phyloP scores from a whole-genome alignment of 352 stramenopile species.

The Phytophthora cryptogea region DNA sequence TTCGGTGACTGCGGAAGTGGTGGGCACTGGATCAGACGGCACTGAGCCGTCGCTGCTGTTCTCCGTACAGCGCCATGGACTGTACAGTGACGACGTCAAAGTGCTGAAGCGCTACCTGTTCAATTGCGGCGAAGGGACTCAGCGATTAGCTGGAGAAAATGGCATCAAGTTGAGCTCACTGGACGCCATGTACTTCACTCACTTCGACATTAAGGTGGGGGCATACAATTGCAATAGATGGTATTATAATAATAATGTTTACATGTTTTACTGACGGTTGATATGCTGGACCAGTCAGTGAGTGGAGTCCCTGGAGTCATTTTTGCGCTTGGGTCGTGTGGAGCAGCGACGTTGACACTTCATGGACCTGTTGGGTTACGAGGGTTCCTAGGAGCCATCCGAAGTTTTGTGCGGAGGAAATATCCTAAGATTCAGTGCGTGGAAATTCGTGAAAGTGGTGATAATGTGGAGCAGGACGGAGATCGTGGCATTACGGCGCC shows the following conservation, averaged over 20 bases:
- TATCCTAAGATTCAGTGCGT: conserved; percentile 65
- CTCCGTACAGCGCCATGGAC: conserved; percentile 59
- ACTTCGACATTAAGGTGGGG: conserved; percentile 57
- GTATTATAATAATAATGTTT: background rate
- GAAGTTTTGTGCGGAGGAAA: conserved; percentile 70
- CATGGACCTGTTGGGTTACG: conserved; percentile 49
- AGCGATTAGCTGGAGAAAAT: conserved; percentile 71
- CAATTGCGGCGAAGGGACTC: conserved; percentile 74
- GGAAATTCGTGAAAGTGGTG: conserved; percentile 23
- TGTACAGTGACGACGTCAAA: conserved; percentile 67
- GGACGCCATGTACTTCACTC: conserved; percentile 73
- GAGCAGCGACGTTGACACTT: conserved; percentile 47
- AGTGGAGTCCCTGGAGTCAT: conserved; percentile 70
- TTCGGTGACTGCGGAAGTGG: conserved; percentile 50
- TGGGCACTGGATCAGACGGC: conserved; percentile 66
- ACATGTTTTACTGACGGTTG: background rate
- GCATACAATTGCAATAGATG: background rate
- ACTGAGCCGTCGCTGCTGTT: conserved; percentile 74
- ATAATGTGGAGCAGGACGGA: background rate
- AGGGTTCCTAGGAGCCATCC: conserved; percentile 53
- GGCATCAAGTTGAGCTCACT: conserved; percentile 71
- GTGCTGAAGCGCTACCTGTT: conserved; percentile 71
- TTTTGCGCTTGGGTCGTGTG: conserved; percentile 61
- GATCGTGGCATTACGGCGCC: background rate
- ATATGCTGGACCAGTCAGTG: conserved; percentile 42